Evolutionary conservation across 1,284 basidiomycete species (phyloP).

Genomic region (Termitomyces sp.): DNA sequence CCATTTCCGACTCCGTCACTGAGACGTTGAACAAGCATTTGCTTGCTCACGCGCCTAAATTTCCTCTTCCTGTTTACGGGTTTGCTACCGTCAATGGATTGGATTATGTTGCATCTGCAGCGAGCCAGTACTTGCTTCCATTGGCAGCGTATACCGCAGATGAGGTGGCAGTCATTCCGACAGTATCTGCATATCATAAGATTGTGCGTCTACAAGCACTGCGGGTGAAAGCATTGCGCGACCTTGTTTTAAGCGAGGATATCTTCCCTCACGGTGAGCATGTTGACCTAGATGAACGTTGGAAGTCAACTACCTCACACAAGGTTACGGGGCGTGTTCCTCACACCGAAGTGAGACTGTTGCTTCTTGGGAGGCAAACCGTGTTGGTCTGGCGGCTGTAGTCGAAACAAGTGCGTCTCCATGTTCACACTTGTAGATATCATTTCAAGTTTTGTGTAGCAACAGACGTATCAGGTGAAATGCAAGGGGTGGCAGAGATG

Average conservation of each 20-base stretch:
- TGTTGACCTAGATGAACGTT: constrained; percentile 18
- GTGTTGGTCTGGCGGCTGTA: constrained; percentile 36
- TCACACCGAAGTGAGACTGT: constrained; percentile 41
- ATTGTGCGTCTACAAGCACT: constrained; percentile 51
- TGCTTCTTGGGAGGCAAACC: constrained; percentile 44
- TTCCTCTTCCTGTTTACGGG: constrained; percentile 55
- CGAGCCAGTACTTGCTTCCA: constrained; percentile 55
- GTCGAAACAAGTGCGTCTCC: constrained; percentile 47
- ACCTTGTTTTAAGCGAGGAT: constrained; percentile 47
- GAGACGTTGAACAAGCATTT: constrained; percentile 45
- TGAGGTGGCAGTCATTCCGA: constrained; percentile 50
- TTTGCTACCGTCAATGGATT: constrained; percentile 41
- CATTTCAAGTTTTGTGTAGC: constrained; percentile 29
- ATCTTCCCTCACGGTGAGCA: constrained; percentile 59
- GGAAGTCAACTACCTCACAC: constrained; percentile 21
- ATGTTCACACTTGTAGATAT: constrained; percentile 2
- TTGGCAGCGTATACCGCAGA: constrained; percentile 47
- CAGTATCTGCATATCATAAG: constrained; percentile 54
- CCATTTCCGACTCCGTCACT: constrained; percentile 39
- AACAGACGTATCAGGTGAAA: constrained; percentile 59
- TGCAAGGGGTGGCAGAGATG: constrained; percentile 41
- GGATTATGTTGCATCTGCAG: constrained; percentile 43
- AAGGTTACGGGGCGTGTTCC: constrained; percentile 56
- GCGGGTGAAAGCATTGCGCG: constrained; percentile 45
- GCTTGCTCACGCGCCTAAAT: constrained; percentile 43